A percentile compares a stretch with the other conserved stretches of the same genome.
Evolutionary conservation across 495 filamentous ascomycete genomes (phyloP).

Genomic region (Usnea hakonensis): DNA sequence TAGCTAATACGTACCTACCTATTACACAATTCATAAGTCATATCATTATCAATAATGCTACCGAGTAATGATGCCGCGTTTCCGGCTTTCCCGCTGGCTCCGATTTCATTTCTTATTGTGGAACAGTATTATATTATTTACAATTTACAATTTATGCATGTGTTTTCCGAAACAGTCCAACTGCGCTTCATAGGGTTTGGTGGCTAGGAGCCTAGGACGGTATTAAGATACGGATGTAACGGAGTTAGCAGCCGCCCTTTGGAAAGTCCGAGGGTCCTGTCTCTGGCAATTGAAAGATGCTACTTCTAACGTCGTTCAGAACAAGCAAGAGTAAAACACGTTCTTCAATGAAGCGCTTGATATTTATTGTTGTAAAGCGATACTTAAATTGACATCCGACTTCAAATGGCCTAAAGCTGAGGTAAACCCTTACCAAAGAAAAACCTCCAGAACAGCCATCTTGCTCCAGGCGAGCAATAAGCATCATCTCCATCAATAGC

Average conservation of each 20-base stretch:
- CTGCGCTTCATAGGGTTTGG: slow-evolving; percentile 67
- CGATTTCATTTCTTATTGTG: too few relatives aligned
- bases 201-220: slow-evolving; percentile 48
- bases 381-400: too few relatives aligned
- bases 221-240: slow-evolving; percentile 54
- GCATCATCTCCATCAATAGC: slow-evolving; percentile 46
- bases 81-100: slow-evolving; percentile 40
- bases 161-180: slow-evolving; percentile 72
- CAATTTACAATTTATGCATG: slow-evolving; percentile 56
- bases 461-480: background rate
- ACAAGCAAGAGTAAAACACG: too few relatives aligned
- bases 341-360: background rate
- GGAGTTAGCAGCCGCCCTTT: slow-evolving; percentile 33
- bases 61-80: slow-evolving; percentile 48
- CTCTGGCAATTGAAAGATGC: too few relatives aligned
- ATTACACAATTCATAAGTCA: too few relatives aligned
- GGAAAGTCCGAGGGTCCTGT: slow-evolving; percentile 25
- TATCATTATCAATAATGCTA: too few relatives aligned
- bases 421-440: background rate
- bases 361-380: background rate
- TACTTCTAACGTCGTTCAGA: slow-evolving; percentile 2
- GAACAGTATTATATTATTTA: too few relatives aligned
- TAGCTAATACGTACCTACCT: too few relatives aligned
- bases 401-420: background rate
- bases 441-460: background rate